These are phyloP conservation scores for Auxenochlorella protothecoides DNA, from an alignment of 139 green algal species.

Conservation along the genomic window DNA sequence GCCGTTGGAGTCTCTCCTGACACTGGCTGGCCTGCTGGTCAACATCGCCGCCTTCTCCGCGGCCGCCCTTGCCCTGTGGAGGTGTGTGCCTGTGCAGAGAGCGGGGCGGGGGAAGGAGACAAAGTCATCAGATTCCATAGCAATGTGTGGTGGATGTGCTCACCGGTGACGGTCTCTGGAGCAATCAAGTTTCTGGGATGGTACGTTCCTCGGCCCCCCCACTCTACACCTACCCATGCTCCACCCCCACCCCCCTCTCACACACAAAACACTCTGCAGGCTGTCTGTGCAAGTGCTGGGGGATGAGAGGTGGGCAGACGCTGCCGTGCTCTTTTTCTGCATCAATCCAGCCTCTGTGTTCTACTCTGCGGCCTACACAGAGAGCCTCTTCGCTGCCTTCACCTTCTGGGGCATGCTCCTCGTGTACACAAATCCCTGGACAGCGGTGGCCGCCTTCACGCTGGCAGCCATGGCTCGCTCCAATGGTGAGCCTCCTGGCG, in stretches of 20 bases:
- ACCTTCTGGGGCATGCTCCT: conserved; percentile 49
- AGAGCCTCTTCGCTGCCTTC: conserved; percentile 57
- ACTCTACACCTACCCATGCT: too few species aligned
- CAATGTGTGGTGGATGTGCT: not conserved
- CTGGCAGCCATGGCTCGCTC: conserved; percentile 24
- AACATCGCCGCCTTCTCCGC: conserved; percentile 28
- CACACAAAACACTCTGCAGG: conserved; percentile 11
- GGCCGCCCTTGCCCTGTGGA: conserved; percentile 2
- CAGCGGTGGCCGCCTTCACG: conserved; percentile 12
- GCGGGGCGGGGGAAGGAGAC: too few species aligned
- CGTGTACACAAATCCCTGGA: not conserved
- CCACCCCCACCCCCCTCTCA: too few species aligned
- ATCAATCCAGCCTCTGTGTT: conserved; percentile 74
- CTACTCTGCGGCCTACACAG: conserved; percentile 72
- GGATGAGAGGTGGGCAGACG: conserved; percentile 25
- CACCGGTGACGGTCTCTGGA: not conserved
- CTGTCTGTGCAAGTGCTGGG: conserved; percentile 11
- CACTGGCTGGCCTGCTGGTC: conserved; percentile 21
- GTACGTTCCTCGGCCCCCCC: too few species aligned
- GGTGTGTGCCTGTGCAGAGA: too few species aligned
- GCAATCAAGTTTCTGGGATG: not conserved
- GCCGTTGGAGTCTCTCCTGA: not conserved
- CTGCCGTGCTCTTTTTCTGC: conserved; percentile 57
- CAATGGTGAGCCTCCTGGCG: conserved; percentile 35
- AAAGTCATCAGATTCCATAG: too few species aligned